Evolutionary conservation across 1,284 basidiomycete species (phyloP), one percentile per base, ranked within the genome.

Genomic region (Gymnopus androsaceus): DNA sequence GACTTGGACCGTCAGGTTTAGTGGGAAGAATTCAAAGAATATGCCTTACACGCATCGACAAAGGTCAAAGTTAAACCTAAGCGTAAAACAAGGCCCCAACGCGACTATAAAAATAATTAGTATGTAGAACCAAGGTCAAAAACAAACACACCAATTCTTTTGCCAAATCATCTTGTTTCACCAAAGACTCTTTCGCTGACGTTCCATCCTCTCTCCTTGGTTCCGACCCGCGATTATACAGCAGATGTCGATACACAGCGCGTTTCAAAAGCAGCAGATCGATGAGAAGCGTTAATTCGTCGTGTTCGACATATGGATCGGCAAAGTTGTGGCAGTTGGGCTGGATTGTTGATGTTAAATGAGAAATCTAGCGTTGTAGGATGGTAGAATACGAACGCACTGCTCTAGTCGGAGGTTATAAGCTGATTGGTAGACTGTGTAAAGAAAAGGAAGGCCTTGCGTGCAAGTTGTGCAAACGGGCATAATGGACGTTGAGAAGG

Each of bases 301-400:
- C 92, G 61, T 95, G 89, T 67, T 95, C 93, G 58, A 96, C 91
- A 61, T 95, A 92, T 57, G 91, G 92, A 69, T 97, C 94, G 14
- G 31, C 88, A 66, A 95, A 93, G 9, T 75, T 73, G 52, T 80
- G 77, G 67, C 93, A 95, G 58, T 75, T 72, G 8, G 72, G 64
- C 87, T 90, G 57, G 12, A 37, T n/a, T n/a, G n/a, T n/a, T n/a
- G n/a, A n/a, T n/a, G n/a, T n/a, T n/a, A 46, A 27, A 30, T 27
- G 38, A 28, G 42, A 56, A 28, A 21, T 33, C 57, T 61, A n/a
- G 37, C 17, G 21, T 34, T 36, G 31, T n/a, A 33, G 14, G 14
- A 33, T 28, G 19, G 17, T 25, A 41, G 23, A 23, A 50, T 42
- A 50, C 55, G 27, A 21, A 88, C 92, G 75, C 83, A 95, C 76